Base-by-base conservation (phyloP, 179 eudicot genomes). In the Actinidia chinensis region DNA sequence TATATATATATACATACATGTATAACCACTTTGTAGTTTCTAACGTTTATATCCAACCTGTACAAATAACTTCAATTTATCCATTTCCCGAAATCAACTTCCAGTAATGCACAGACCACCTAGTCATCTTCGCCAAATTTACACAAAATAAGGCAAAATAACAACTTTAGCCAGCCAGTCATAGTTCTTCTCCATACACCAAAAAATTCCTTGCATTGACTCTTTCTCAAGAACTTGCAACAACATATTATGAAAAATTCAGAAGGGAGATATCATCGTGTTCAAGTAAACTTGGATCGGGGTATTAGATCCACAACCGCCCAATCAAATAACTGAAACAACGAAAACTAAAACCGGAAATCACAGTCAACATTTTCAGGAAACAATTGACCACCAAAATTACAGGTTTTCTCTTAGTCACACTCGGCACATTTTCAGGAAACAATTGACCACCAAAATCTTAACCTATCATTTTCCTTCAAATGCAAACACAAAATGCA, bases 401-500 rank as follows among this genome's bases (percentile, higher is more conserved):
- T 46, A 46, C 36, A 43, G 22, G 5, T 67, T 0, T 54, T 54
- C 58, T n/a, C 23, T 6, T 43, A 43, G 13, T 67, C 51, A 43
- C n/a, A 67, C 17, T 11, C 18, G 43, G 71, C 50, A 7, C 22
- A 69, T 20, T 46, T 25, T 69, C 73, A 9, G 25, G 18, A n/a
- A 69, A 28, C 33, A 28, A 28, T 28, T 28, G 33, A 28, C 1
- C 33, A 28, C 33, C 33, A 28, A 28, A 28, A 28, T 28, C 33
- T 28, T 28, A 28, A 28, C 33, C 33, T 1, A 28, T 28, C 33
- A 28, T 44, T 23, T 18, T 23, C n/a, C 42, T 70, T 23, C 75
- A 71, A 71, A 71, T 69, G 14, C 60, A 71, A 10, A 4, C 42
- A 71, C 75, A 50, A 33, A 33, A 71, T 51, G 60, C 14, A 68